phyloP scores from a whole-genome alignment of 2,329 filamentous ascomycete genomes.

The Ophiostoma sp. region DNA sequence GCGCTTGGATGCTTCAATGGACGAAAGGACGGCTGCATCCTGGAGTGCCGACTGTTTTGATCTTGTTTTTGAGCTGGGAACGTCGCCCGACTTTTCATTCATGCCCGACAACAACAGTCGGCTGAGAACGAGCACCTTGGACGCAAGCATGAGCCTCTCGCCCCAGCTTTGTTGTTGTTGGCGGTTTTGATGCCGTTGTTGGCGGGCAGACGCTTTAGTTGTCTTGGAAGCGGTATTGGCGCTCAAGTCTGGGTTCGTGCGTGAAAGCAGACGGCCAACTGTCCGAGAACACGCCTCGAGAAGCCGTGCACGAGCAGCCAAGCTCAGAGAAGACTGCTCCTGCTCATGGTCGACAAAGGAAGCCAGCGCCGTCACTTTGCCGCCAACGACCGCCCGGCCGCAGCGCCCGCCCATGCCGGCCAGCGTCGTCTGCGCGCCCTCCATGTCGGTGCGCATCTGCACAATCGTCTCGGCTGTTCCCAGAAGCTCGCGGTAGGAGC shows the following conservation, averaged over 20 bases:
- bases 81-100: conserved; percentile 38
- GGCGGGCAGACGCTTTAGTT: neutral
- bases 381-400: conserved; percentile 68
- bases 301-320: conserved; percentile 49
- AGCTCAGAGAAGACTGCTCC: conserved; percentile 32
- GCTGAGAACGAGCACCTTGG: conserved; percentile 75
- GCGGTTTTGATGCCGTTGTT: conserved; percentile 33
- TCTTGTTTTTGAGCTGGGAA: neutral
- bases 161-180: conserved; percentile 44
- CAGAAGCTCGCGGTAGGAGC: conserved; percentile 81
- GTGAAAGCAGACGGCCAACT: conserved; percentile 48
- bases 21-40: conserved; percentile 39
- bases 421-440: conserved; percentile 69
- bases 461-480: conserved; percentile 94
- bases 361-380: conserved; percentile 60
- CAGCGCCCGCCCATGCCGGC: conserved; percentile 73
- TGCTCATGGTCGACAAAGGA: conserved; percentile 43
- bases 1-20: conserved; percentile 62
- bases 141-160: conserved; percentile 55
- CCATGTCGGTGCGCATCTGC: conserved; percentile 78
- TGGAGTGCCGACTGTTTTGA: neutral
- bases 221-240: neutral
- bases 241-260: neutral
- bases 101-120: conserved; percentile 75
- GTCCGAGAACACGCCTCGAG: conserved; percentile 54